Evolutionary conservation across 805 yeast species (phyloP).

Genomic region (Pichia manshurica): DNA sequence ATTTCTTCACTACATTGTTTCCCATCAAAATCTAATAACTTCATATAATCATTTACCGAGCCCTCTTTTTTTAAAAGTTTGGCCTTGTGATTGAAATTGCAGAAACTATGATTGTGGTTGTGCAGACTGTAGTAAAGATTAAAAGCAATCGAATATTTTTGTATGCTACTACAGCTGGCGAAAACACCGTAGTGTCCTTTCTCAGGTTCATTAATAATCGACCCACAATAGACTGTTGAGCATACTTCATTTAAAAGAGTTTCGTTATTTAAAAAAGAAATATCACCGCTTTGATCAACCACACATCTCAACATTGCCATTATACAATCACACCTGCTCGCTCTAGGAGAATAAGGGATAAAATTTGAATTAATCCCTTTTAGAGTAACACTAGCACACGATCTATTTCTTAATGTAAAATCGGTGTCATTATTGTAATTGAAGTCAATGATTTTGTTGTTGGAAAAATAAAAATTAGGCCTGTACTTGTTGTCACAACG

Average conservation of each 20-base stretch:
- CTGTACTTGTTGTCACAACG: slow-evolving; percentile 13
- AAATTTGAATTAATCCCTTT: not conserved
- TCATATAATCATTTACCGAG: slow-evolving; percentile 15
- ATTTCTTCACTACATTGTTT: slow-evolving; percentile 23
- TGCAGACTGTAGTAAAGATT: slow-evolving; percentile 31
- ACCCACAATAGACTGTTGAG: slow-evolving; percentile 34
- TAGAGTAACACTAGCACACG: not conserved
- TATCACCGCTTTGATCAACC: slow-evolving; percentile 15
- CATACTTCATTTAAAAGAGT: slow-evolving; percentile 27
- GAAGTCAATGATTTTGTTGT: not conserved
- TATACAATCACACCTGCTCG: slow-evolving; percentile 40
- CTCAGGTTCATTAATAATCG: slow-evolving; percentile 32
- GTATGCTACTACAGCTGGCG: slow-evolving; percentile 36
- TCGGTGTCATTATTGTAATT: not conserved
- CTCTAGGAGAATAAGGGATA: slow-evolving; percentile 39
- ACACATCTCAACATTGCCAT: slow-evolving; percentile 37
- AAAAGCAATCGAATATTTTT: slow-evolving; percentile 37
- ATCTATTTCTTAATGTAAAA: not conserved
- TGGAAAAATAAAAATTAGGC: slow-evolving; percentile 14
- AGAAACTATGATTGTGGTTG: slow-evolving; percentile 16
- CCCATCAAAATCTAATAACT: slow-evolving; percentile 20
- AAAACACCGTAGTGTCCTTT: slow-evolving; percentile 38
- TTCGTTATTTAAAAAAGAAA: slow-evolving; percentile 11
- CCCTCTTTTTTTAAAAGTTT: slow-evolving; percentile 14
- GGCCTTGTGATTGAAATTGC: slow-evolving; percentile 17